Conservation (phyloP, 148 eudicot species). For the Rhododendron griersonianum region DNA sequence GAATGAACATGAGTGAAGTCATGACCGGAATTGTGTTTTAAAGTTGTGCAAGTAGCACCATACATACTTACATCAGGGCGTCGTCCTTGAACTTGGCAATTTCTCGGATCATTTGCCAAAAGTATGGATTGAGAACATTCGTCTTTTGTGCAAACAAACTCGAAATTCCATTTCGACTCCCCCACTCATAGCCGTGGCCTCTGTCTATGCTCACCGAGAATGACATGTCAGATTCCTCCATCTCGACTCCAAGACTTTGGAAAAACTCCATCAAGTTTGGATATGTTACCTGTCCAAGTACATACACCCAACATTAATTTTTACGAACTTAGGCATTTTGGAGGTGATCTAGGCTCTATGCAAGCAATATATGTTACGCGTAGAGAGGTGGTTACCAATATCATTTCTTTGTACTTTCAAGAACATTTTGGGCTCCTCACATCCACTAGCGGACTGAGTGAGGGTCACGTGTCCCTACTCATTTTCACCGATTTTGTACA, state of each 20-base stretch:
- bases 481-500: too few relatives aligned
- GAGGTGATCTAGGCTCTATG: neutral
- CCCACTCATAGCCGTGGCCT: conserved; percentile 87
- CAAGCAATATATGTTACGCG: too few relatives aligned
- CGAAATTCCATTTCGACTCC: conserved; percentile 70
- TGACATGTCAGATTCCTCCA: conserved; percentile 87
- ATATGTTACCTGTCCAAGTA: conserved; percentile 69
- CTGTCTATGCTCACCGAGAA: conserved; percentile 81
- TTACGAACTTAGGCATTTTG: neutral
- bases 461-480: too few relatives aligned
- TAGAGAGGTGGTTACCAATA: too few relatives aligned
- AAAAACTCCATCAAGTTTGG: conserved; percentile 93
- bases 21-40: too few relatives aligned
- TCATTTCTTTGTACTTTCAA: too few relatives aligned
- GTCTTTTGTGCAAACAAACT: conserved; percentile 79
- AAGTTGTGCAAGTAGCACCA: too few relatives aligned
- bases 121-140: conserved; percentile 66
- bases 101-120: conserved; percentile 82
- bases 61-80: conserved; percentile 39
- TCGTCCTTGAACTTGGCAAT: conserved; percentile 67
- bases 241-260: conserved; percentile 75
- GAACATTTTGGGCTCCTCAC: too few relatives aligned
- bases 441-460: too few relatives aligned
- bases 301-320: neutral
- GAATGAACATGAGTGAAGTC: too few relatives aligned